Percentiles rank a stretch among this genome's conserved stretches.
Evolutionary conservation across 208 protist genomes (phyloP).

Genomic region (Crithidia brevicula): DNA sequence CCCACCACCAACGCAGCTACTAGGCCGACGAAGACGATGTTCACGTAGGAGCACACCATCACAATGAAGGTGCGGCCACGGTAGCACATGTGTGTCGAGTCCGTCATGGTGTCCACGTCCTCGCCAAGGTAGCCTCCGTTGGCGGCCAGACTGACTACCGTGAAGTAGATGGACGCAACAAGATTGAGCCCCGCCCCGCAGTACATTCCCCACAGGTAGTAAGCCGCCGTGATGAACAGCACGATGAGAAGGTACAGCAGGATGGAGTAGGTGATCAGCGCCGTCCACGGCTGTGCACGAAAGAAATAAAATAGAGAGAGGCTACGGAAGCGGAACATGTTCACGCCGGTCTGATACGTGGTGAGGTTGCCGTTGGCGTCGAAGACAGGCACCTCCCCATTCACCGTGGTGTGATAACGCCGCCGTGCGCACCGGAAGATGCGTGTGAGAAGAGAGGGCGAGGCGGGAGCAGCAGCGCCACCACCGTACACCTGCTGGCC

Average conservation of each 20-base stretch:
- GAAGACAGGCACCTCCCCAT: slow-evolving; percentile 63
- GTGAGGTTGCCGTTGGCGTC: slow-evolving; percentile 70
- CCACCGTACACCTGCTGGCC: neutral
- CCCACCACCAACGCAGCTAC: slow-evolving; percentile 85
- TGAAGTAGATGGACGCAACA: slow-evolving; percentile 76
- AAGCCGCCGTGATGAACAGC: slow-evolving; percentile 47
- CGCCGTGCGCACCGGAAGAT: slow-evolving; percentile 3
- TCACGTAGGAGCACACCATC: slow-evolving; percentile 77
- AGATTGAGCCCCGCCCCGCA: slow-evolving; percentile 59
- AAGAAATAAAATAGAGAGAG: slow-evolving; percentile 74
- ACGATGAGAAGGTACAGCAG: slow-evolving; percentile 71
- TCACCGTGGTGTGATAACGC: slow-evolving; percentile 7
- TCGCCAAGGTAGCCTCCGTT: slow-evolving; percentile 90
- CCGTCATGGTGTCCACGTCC: slow-evolving; percentile 58
- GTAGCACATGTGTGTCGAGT: slow-evolving; percentile 71
- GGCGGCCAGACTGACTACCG: slow-evolving; percentile 79
- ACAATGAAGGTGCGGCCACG: slow-evolving; percentile 72
- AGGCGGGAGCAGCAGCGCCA: too few species aligned
- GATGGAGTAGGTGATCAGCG: slow-evolving; percentile 63
- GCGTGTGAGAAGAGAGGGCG: slow-evolving; percentile 9
- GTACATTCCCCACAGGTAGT: slow-evolving; percentile 58
- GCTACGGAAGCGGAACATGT: slow-evolving; percentile 69
- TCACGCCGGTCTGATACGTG: slow-evolving; percentile 60
- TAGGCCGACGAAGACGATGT: slow-evolving; percentile 87
- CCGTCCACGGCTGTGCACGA: slow-evolving; percentile 60